Percentiles rank a stretch among this genome's conserved stretches.
These are phyloP conservation scores for Colletotrichum endophyticum DNA, from an alignment of 2,329 filamentous ascomycete species.

Conservation along the genomic window DNA sequence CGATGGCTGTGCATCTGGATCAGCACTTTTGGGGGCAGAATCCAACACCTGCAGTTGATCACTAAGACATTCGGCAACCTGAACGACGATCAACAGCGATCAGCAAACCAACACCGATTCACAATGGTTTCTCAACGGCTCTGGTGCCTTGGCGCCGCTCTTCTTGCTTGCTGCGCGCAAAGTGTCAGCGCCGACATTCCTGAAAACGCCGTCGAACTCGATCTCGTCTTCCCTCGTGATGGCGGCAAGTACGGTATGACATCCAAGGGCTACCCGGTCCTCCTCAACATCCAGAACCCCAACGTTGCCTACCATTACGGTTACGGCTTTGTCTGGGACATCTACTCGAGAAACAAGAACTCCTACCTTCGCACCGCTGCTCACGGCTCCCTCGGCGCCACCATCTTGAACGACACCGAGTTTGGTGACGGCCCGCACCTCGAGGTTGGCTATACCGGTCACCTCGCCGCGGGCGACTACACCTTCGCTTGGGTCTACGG, in stretches of 20 bases:
- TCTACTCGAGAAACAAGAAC: slow-evolving; percentile 15
- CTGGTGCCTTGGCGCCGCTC: slow-evolving; percentile 3
- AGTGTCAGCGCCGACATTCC: slow-evolving; percentile 11
- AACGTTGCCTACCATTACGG: slow-evolving; percentile 19
- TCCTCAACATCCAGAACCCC: slow-evolving; percentile 20
- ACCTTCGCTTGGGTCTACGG: slow-evolving; percentile 17
- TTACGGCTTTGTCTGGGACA: slow-evolving; percentile 18
- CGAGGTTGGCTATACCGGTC: slow-evolving; percentile 11
- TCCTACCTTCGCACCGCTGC: slow-evolving; percentile 15
- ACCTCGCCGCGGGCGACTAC: slow-evolving; percentile 18
- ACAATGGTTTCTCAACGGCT: slow-evolving; percentile 5
- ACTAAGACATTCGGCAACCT: not conserved
- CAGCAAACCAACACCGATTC: not conserved
- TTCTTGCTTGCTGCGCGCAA: not conserved
- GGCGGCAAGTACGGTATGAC: slow-evolving; percentile 16
- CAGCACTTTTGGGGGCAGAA: slow-evolving; percentile 1
- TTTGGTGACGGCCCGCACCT: slow-evolving; percentile 11
- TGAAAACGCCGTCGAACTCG: slow-evolving; percentile 19
- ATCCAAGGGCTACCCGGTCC: slow-evolving; percentile 13
- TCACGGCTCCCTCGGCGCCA: slow-evolving; percentile 11
- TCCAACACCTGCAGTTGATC: not conserved
- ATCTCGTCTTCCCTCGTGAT: slow-evolving; percentile 18
- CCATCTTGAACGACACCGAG: slow-evolving; percentile 12
- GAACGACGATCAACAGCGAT: not conserved
- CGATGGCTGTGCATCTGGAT: not conserved